Evolutionary conservation across 2,329 filamentous ascomycete species (phyloP).

Genomic region (Tricladium varicosporioides): DNA sequence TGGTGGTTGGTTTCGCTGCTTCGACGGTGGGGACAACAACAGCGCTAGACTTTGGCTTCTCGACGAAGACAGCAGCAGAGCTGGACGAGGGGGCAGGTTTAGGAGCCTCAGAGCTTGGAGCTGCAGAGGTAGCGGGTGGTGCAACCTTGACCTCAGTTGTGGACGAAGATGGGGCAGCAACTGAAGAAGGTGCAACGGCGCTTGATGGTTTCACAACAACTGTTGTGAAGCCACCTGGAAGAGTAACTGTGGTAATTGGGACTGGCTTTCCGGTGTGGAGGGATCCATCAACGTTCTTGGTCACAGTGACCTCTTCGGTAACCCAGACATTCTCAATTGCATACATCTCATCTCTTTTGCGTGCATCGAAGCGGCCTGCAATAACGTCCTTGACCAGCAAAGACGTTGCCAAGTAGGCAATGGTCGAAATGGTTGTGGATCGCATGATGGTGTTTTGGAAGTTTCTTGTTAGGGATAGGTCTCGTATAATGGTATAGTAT

Average conservation of each 20-base stretch:
- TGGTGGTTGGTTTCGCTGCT: background rate
- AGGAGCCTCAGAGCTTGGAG: constrained; percentile 1
- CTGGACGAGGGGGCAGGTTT: background rate
- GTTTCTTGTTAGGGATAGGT: background rate
- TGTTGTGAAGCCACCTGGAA: constrained; percentile 7
- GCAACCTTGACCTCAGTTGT: background rate
- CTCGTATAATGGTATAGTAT: too few relatives aligned
- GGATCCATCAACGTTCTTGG: constrained; percentile 20
- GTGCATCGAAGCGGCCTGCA: constrained; percentile 19
- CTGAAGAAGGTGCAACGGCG: background rate
- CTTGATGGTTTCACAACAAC: background rate
- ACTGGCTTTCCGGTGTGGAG: constrained; percentile 19
- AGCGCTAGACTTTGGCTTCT: background rate
- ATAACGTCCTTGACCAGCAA: constrained; percentile 32
- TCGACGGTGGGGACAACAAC: background rate
- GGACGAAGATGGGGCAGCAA: constrained; percentile 7
- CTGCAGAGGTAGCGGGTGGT: background rate
- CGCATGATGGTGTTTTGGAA: constrained; percentile 22
- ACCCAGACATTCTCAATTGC: constrained; percentile 21
- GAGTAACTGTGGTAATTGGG: constrained; percentile 21
- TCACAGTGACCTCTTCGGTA: constrained; percentile 26
- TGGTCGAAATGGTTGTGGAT: constrained; percentile 23
- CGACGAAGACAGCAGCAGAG: background rate
- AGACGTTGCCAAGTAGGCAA: constrained; percentile 30
- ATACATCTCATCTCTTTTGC: constrained; percentile 22